Evolutionary conservation across 306 rosid species (phyloP).

Genomic region (Trifolium dubium): DNA sequence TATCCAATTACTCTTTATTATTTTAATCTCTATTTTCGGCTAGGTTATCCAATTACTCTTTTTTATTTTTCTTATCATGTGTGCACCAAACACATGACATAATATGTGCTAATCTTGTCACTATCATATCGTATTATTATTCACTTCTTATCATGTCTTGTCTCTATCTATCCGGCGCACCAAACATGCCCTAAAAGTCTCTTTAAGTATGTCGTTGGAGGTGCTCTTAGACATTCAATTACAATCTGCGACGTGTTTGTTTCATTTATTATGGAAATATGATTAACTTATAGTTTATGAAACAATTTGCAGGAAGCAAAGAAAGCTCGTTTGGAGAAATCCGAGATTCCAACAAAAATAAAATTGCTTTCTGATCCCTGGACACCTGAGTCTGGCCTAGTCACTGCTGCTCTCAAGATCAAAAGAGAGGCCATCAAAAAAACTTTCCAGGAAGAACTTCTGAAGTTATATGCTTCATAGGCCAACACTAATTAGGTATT

Average conservation of each 20-base stretch:
- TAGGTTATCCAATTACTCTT: too few species aligned
- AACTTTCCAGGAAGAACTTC: conserved; percentile 69
- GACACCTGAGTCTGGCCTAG: conserved; percentile 93
- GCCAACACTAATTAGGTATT: neutral
- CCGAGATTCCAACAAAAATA: conserved; percentile 85
- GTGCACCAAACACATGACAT: too few species aligned
- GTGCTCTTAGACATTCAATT: neutral
- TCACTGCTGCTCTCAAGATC: conserved; percentile 95
- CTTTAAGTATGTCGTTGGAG: neutral
- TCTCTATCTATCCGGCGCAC: too few species aligned
- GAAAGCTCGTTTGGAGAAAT: conserved; percentile 74
- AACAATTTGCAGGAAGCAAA: conserved; percentile 73
- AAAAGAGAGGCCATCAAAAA: conserved; percentile 82
- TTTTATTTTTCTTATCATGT: too few species aligned
- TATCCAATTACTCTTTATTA: too few species aligned
- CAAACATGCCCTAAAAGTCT: too few species aligned
- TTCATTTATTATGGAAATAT: conserved; percentile 22
- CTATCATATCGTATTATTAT: too few species aligned
- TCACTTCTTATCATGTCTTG: too few species aligned
- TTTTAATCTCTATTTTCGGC: too few species aligned
- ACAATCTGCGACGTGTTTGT: neutral
- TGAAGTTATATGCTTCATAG: conserved; percentile 61
- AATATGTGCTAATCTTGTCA: too few species aligned
- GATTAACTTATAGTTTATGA: neutral
- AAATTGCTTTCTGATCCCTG: conserved; percentile 72